Base-by-base conservation (phyloP, 1,139 yeast genomes). In the Pichia sp. region DNA sequence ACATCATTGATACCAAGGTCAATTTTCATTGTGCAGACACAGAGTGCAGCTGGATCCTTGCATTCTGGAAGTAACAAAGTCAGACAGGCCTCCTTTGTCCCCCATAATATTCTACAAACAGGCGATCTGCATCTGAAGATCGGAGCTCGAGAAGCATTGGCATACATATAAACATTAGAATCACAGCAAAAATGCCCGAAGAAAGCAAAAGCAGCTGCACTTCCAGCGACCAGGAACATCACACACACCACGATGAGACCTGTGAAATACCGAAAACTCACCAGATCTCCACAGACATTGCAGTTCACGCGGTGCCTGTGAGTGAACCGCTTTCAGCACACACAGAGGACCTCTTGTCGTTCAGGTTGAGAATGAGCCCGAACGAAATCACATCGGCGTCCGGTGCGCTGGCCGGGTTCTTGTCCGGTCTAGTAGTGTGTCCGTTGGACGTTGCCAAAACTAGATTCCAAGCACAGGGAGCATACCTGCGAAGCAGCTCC, bases 371-470 rank as follows among this genome's bases (percentile, higher is more conserved):
- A 52, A 52, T 68, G 16, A 57, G 64, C 23, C 66, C 61, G 16
- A 64, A 59, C 11, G 76, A 79, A 54, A 75, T 84, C 29, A 78
- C 82, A 42, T 88, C 92, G 1, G 64, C 81, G 0, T 79, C 95
- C 31, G 99, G 99, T 3, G 98, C 98, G 1, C 66, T 88, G 44
- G 92, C 98, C 0, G 99, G 99, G 2, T 84, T 95, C 54, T 74
- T 88, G 51, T 88, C 97, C 2, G 98, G 98, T 3, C 77, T 95
- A 0, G 78, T 84, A 6, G 99, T 95, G 8, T 93, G 97, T 69
- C 99, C 99, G 1, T 74, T 93, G 40, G 97, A 93, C 66, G 95
- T 93, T 53, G 90, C 95, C 45, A 89, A 96, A 72, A 93, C 99
- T 6, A 78, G 96, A 68, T 76, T 93, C 57, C 99, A 93, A 72